phyloP scores from a whole-genome alignment of 176 grass and related monocot species.

The Zizania latifolia region DNA sequence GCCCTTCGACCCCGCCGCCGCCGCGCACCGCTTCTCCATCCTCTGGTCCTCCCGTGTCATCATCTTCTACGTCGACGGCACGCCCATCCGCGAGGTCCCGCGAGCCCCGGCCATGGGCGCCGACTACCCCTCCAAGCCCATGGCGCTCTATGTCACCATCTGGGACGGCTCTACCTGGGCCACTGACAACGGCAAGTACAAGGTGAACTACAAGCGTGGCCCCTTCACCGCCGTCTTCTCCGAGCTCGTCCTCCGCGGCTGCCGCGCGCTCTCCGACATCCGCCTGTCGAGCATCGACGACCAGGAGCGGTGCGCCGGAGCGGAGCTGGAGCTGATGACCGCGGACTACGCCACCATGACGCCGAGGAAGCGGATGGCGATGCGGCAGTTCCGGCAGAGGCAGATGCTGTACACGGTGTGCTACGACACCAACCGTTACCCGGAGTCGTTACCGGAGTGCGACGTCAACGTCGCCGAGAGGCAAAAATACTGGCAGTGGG shows the following conservation, averaged over 20 bases:
- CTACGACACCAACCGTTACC: constrained; percentile 68
- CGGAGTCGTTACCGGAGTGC: constrained; percentile 58
- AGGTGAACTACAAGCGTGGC: constrained; percentile 55
- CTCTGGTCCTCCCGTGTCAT: constrained; percentile 48
- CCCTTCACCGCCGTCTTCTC: constrained; percentile 61
- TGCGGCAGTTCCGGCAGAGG: constrained; percentile 49
- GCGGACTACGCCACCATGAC: constrained; percentile 54
- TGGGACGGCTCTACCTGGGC: constrained; percentile 84
- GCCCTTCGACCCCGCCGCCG: constrained; percentile 62
- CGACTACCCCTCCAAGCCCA: constrained; percentile 67
- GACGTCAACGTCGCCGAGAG: constrained; percentile 41
- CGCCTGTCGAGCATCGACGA: background rate
- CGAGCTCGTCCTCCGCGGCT: constrained; percentile 42
- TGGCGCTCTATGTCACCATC: constrained; percentile 71
- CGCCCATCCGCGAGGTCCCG: constrained; percentile 48
- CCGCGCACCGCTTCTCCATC: constrained; percentile 56
- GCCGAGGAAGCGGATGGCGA: constrained; percentile 30
- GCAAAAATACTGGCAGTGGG: constrained; percentile 55
- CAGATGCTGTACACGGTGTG: constrained; percentile 74
- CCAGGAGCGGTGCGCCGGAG: background rate
- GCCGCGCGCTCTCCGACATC: constrained; percentile 11
- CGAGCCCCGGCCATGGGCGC: constrained; percentile 40
- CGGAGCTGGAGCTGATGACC: constrained; percentile 45
- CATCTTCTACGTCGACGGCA: constrained; percentile 68
- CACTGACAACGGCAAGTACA: constrained; percentile 55